These are phyloP conservation scores for Thuidium tamariscinum DNA, from an alignment of 225 moss, liverwort and hornwort genomes.

Conservation along the genomic window DNA sequence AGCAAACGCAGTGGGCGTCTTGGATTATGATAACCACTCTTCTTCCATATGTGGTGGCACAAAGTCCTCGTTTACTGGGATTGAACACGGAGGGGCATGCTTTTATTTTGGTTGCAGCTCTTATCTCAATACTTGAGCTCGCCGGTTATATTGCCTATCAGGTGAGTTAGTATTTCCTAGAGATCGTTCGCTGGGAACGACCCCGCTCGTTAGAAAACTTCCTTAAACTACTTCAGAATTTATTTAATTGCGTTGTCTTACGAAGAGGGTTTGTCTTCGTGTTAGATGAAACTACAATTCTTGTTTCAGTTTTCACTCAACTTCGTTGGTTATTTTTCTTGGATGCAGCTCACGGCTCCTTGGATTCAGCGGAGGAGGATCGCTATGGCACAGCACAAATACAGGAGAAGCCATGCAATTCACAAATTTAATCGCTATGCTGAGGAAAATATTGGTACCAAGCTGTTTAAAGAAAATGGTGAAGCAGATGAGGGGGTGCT, in stretches of 20 bases:
- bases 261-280: background rate
- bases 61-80: slow-evolving; percentile 53
- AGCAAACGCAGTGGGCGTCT: slow-evolving; percentile 71
- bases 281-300: background rate
- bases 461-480: slow-evolving; percentile 22
- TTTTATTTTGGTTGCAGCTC: slow-evolving; percentile 48
- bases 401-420: slow-evolving; percentile 20
- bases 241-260: background rate
- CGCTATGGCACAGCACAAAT: slow-evolving; percentile 22
- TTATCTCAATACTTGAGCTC: slow-evolving; percentile 27
- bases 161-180: slow-evolving; percentile 17
- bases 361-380: slow-evolving; percentile 64
- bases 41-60: slow-evolving; percentile 69
- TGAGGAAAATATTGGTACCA: slow-evolving; percentile 23
- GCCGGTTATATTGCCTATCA: slow-evolving; percentile 53
- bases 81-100: slow-evolving; percentile 23
- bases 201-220: background rate
- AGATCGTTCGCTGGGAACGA: background rate
- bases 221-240: background rate
- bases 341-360: slow-evolving; percentile 51
- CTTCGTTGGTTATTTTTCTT: background rate
- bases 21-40: slow-evolving; percentile 87
- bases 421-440: slow-evolving; percentile 7
- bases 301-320: background rate
- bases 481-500: slow-evolving; percentile 26